phyloP scores from a whole-genome alignment of 139 green algal genomes.

The Coelastrella sp. region DNA sequence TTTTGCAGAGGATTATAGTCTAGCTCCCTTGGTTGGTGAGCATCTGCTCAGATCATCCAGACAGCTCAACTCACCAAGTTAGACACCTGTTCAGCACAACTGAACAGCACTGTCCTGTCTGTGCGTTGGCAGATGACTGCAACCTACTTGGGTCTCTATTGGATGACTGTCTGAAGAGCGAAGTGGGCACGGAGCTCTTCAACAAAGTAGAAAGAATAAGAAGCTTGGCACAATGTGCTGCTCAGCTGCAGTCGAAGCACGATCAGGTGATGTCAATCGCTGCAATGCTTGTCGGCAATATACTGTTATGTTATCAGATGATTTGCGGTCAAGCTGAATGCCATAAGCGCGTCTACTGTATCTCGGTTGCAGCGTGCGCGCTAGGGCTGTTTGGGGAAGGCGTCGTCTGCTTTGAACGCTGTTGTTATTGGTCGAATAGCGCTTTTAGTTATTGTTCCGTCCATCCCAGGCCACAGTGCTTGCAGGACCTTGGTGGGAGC shows the following conservation, averaged over 20 bases:
- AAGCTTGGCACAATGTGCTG: constrained; percentile 70
- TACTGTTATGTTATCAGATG: too few species aligned
- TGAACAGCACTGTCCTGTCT: neutral
- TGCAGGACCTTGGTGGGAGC: neutral
- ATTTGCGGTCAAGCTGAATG: too few species aligned
- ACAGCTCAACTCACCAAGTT: neutral
- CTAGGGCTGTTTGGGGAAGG: constrained; percentile 43
- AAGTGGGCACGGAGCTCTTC: constrained; percentile 88
- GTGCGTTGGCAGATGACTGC: constrained; percentile 66
- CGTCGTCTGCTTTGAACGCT: too few species aligned
- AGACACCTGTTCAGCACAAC: neutral
- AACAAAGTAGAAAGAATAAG: constrained; percentile 81
- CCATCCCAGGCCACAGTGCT: too few species aligned
- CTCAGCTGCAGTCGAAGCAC: constrained; percentile 65
- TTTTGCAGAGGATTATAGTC: constrained; percentile 31
- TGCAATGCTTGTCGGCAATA: too few species aligned
- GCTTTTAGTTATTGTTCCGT: too few species aligned
- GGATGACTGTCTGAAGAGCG: constrained; percentile 86
- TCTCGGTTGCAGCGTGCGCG: neutral
- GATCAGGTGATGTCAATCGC: constrained; percentile 65
- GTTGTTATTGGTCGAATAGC: too few species aligned
- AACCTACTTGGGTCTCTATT: constrained; percentile 85
- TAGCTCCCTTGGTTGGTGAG: neutral
- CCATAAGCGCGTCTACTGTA: too few species aligned
- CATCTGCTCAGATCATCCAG: too few species aligned